Evolutionary conservation across 495 filamentous ascomycete species (phyloP), one percentile per base, ranked within the genome.

Genomic region (Penicillium turbatum): DNA sequence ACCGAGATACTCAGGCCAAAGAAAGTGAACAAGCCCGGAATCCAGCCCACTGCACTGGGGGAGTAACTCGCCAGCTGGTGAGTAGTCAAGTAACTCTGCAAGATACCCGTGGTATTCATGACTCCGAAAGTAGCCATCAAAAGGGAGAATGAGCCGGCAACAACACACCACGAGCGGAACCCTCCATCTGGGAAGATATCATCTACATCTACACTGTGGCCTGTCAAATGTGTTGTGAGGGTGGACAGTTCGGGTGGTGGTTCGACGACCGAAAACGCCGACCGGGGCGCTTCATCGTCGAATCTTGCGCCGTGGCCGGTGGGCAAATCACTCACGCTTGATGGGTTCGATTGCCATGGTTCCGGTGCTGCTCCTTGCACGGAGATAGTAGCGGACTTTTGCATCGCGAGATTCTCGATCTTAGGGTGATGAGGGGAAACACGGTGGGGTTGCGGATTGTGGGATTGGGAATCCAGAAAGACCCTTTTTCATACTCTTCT

Each of bases 121-220:
- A 86, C 70, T 0, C 84, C 85, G 60, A 81, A 86, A 10, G 81
- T 77, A 21, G 78, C 77, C 51, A 82, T 66, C 56, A 87, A 79
- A 38, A 81, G 74, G 63, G 75, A 76, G 68, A 86, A 88, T 7
- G 82, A 83, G 2, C 82, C 83, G 6, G 82, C 54, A 2, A 88
- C 79, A 1, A 86, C 83, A 13, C 84, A 75, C 83, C 83, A 86
- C 38, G 81, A 83, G 42, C 71, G 57, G 1, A 68, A 52, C 6
- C 83, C 85, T 37, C 84, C 84, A 55, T 86, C 84, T 6, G 83
- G 83, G 55, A 85, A 86, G 37, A 67, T 45, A 11, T 74, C 69
- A 12, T 43, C 54, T 5, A 46, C 69, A 12, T 43, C 54, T 5
- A 46, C 17, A 21, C 54, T 52, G 30, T 63, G 57, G 0, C 57